Conservation (phyloP, 129 eudicot species). For the Flaveria bidentis region DNA sequence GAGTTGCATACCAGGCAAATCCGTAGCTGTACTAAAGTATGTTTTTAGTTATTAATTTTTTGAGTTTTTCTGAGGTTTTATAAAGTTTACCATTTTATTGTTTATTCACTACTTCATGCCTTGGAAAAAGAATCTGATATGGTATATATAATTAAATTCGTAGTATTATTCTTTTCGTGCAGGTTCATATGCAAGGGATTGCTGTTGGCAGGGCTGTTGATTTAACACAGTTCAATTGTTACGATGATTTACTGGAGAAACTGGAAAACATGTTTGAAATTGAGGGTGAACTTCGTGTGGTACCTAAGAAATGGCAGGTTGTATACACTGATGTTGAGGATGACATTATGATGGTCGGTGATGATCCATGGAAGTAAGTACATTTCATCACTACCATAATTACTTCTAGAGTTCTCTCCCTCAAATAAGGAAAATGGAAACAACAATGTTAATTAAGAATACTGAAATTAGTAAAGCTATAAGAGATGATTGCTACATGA, state of each 20-base stretch:
- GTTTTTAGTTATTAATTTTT: not conserved
- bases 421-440: not conserved
- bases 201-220: slow-evolving; percentile 98
- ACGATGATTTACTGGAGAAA: slow-evolving; percentile 73
- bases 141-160: not conserved
- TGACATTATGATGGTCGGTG: slow-evolving; percentile 98
- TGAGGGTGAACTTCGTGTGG: slow-evolving; percentile 68
- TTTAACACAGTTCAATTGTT: slow-evolving; percentile 60
- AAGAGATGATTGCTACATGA: slow-evolving; percentile 3
- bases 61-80: slow-evolving; percentile 4
- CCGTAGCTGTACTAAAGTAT: slow-evolving; percentile 92
- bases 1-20: slow-evolving; percentile 69
- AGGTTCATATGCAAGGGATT: slow-evolving; percentile 98
- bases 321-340: slow-evolving; percentile 90
- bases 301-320: slow-evolving; percentile 84
- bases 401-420: not conserved
- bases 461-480: not conserved
- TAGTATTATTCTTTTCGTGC: slow-evolving; percentile 8
- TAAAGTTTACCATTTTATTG: not conserved
- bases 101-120: not conserved
- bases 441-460: not conserved
- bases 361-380: slow-evolving; percentile 97
- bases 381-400: slow-evolving; percentile 7
- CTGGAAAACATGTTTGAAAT: slow-evolving; percentile 88
- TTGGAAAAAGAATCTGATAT: not conserved